These are phyloP conservation scores for Pterocarpus santalinus DNA, from an alignment of 306 rosid species.

Conservation along the genomic window DNA sequence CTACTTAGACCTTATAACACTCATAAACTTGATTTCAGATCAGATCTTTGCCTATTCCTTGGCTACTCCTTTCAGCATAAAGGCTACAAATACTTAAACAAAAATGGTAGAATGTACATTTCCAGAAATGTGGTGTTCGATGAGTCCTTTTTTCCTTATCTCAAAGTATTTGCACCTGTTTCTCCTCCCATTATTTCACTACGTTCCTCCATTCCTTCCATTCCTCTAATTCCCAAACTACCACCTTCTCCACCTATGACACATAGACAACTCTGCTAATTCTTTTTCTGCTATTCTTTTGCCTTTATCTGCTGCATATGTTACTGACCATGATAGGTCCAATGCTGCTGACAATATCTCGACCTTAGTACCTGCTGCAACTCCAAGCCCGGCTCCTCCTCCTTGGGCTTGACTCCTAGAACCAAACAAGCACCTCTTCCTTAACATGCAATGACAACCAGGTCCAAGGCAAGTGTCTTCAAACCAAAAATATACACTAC, in stretches of 20 bases:
- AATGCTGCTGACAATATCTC: no score
- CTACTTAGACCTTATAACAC: neutral
- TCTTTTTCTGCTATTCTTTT: neutral
- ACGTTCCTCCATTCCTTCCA: neutral
- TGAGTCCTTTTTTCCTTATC: neutral
- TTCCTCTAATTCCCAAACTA: no score
- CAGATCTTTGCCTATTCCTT: neutral
- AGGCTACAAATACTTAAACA: neutral
- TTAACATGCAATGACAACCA: neutral
- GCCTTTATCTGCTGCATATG: no score
- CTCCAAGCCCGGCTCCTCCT: no score
- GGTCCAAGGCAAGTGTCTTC: neutral
- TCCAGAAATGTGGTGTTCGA: neutral
- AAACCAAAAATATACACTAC: no score
- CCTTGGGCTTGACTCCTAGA: no score
- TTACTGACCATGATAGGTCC: no score
- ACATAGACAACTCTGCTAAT: no score
- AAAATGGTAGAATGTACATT: neutral
- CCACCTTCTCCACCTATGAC: no score
- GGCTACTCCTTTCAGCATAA: neutral
- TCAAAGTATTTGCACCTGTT: neutral
- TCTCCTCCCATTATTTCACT: no score
- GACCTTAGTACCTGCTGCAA: no score
- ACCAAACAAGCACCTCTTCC: neutral
- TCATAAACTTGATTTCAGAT: neutral